A percentile compares a stretch with the other conserved stretches of the same genome.
phyloP scores from a whole-genome alignment of 352 stramenopile species.

The Phytophthora litchii region DNA sequence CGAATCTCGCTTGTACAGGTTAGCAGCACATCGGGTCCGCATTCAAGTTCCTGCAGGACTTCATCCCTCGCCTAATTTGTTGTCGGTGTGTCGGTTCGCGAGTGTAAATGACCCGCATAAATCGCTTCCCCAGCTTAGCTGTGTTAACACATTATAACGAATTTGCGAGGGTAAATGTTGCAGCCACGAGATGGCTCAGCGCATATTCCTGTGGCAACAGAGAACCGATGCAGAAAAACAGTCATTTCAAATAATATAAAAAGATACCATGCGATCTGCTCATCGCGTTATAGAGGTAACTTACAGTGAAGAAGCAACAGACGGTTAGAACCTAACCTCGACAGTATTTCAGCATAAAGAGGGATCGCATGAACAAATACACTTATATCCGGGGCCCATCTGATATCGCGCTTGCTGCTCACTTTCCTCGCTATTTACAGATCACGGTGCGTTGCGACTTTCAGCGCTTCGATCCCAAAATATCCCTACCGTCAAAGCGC shows the following conservation, averaged over 20 bases:
- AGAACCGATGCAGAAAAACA: neutral
- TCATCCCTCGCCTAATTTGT: conserved; percentile 4
- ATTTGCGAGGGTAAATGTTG: conserved; percentile 3
- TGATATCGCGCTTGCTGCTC: too few relatives aligned
- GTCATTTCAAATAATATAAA: neutral
- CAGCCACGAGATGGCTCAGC: conserved; percentile 31
- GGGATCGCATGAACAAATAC: conserved; percentile 9
- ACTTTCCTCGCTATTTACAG: too few relatives aligned
- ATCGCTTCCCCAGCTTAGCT: neutral
- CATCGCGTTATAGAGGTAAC: too few relatives aligned
- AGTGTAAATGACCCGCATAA: neutral
- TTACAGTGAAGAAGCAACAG: too few relatives aligned
- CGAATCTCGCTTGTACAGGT: conserved; percentile 20
- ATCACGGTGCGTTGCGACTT: too few relatives aligned
- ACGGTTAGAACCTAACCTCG: too few relatives aligned
- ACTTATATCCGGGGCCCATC: neutral
- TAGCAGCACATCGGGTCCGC: conserved; percentile 8
- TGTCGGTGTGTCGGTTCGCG: too few relatives aligned
- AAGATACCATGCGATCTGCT: neutral
- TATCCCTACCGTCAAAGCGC: too few relatives aligned
- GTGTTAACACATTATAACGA: neutral
- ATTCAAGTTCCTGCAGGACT: conserved; percentile 2
- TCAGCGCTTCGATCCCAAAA: too few relatives aligned
- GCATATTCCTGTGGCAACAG: conserved; percentile 31
- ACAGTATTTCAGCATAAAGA: neutral